Base-by-base conservation (phyloP, 2,329 filamentous ascomycete genomes). In the Monilinia fructigena region DNA sequence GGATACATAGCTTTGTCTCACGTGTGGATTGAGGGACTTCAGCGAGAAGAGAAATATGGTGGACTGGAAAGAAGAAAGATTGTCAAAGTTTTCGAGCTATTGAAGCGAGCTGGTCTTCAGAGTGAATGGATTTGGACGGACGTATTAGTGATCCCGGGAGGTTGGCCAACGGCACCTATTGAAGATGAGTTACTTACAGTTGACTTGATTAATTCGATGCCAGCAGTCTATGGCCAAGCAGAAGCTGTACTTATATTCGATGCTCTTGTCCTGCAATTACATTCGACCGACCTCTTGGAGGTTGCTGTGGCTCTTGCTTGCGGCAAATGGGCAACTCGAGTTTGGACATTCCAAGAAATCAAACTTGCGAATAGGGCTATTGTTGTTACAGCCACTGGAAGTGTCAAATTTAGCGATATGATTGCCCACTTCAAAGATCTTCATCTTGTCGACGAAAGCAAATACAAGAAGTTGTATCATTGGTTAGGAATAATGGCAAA, bases 261-360 rank as follows among this genome's bases (percentile, higher is more conserved):
- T 67, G 68, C 68, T 23, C 42, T 71, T 16, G 59, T 67, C 42
- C 26, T 69, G 28, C 69, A 69, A 35, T 48, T 70, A 18, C 66
- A 67, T 10, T 56, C 68, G n/a, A 45, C 52, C 1, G 50, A 66
- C 20, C 48, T 47, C 2, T 8, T 66, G 31, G 70, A 71, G 45
- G 60, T 69, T 18, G 70, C 70, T 14, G 66, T 68, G 20, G 63
- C 55, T 18, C 60, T 71, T 16, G 31, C 54, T n/a, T 69, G 68
- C 50, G 70, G 70, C 2, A 56, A 59, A 64, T 71, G 70, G 70
- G 50, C 55, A 28, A 68, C 67, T 10, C 53, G 70, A 28, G 62
- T 71, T 20, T 71, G 70, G 67, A 71, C 70, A 5, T 71, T 56
- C n/a, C 70, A 71, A 56, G 70, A 71, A 59, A 69, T 70, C n/a